Evolutionary conservation across 139 green algal genomes (phyloP).

Genomic region (Zygnema cylindricum): DNA sequence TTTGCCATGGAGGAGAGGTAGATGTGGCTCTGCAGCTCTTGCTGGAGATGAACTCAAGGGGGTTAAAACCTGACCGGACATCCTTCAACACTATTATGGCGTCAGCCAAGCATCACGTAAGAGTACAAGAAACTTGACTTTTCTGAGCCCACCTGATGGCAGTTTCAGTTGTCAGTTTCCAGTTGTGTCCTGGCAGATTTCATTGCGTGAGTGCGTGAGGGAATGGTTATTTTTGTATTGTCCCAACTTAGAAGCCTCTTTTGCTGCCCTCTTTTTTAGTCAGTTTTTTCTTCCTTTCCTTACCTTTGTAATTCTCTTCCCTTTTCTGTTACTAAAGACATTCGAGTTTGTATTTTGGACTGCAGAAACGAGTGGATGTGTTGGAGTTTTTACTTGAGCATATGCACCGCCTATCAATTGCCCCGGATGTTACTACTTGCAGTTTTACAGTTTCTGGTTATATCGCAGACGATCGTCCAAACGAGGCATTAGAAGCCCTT

Average conservation of each 20-base stretch:
- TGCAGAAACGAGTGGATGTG: constrained; percentile 32
- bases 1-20: constrained; percentile 6
- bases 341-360: no score
- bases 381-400: constrained; percentile 11
- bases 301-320: no score
- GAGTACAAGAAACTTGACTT: neutral
- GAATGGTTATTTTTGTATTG: no score
- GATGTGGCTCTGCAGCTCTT: neutral
- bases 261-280: no score
- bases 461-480: neutral
- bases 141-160: no score
- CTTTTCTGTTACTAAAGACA: no score
- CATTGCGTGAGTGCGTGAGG: no score
- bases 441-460: neutral
- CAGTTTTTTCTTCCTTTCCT: no score
- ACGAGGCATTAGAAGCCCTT: constrained; percentile 3
- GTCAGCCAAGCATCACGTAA: neutral
- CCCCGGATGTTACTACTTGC: neutral
- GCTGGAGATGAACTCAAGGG: neutral
- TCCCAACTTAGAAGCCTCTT: no score
- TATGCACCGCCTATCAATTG: neutral
- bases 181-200: no score
- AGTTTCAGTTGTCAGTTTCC: no score
- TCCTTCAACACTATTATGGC: neutral
- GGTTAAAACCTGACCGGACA: neutral